Percentiles rank a stretch among this genome's conserved stretches.
Conservation (phyloP, 768 basidiomycete species). For the Cystofilobasidium bisporidii region DNA sequence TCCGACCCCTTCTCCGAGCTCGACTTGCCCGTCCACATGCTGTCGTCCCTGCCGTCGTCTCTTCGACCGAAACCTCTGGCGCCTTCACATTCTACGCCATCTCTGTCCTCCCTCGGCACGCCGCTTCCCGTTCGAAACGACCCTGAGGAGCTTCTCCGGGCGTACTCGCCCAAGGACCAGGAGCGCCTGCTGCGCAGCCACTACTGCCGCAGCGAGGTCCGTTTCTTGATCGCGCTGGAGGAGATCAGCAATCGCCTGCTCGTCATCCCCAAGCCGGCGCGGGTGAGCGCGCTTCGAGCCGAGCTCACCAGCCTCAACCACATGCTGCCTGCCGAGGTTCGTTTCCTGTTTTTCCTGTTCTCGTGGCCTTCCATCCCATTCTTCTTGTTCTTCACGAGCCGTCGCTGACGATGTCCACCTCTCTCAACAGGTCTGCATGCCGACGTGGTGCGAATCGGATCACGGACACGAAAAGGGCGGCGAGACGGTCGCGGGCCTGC, state of each 20-base stretch:
- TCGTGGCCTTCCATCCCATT: too few relatives aligned
- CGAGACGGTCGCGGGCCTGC: conserved; percentile 35
- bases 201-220: conserved; percentile 83
- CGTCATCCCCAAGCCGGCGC: conserved; percentile 83
- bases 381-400: too few relatives aligned
- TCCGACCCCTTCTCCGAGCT: conserved; percentile 18
- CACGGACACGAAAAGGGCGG: conserved; percentile 42
- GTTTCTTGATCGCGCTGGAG: conserved; percentile 79
- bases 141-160: conserved; percentile 34
- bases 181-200: conserved; percentile 50
- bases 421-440: conserved; percentile 41
- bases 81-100: conserved; percentile 19
- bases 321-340: conserved; percentile 87
- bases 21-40: background rate
- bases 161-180: conserved; percentile 35
- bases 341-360: too few relatives aligned
- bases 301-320: conserved; percentile 93
- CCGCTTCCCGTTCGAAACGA: background rate
- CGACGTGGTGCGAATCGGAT: conserved; percentile 43
- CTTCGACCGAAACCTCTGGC: conserved; percentile 14
- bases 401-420: background rate
- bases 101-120: conserved; percentile 4
- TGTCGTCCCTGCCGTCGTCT: background rate
- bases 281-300: conserved; percentile 90
- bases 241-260: conserved; percentile 84